phyloP scores from a whole-genome alignment of 2,329 filamentous ascomycete genomes.

The Venturia carpophila region DNA sequence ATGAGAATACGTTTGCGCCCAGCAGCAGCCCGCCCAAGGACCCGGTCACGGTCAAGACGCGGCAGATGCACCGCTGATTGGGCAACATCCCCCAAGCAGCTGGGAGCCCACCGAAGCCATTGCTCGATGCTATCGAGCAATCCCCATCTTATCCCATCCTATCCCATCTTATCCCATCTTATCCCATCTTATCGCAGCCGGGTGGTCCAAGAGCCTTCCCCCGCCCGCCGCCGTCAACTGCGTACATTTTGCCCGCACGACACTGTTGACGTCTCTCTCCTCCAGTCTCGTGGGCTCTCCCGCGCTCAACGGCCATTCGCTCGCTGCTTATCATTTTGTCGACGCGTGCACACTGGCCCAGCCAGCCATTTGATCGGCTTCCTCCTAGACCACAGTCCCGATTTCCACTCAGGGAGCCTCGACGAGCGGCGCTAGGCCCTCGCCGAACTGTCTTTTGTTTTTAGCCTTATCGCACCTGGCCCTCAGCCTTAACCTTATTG shows the following conservation, averaged over 20 bases:
- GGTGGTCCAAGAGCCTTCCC: neutral
- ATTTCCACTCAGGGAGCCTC: neutral
- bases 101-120: neutral
- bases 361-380: constrained; percentile 10
- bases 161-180: too few relatives aligned
- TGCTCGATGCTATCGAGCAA: constrained; percentile 1
- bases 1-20: neutral
- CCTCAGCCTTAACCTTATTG: constrained; percentile 7
- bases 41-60: neutral
- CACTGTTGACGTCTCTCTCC: neutral
- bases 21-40: neutral
- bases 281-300: too few relatives aligned
- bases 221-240: neutral
- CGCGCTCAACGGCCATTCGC: neutral
- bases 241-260: constrained; percentile 8
- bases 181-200: neutral
- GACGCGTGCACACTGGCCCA: neutral
- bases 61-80: neutral
- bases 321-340: constrained; percentile 14
- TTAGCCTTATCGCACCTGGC: constrained; percentile 12
- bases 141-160: neutral
- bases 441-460: constrained; percentile 3
- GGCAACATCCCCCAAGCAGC: neutral
- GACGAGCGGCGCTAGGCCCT: constrained; percentile 3
- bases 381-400: neutral